phyloP scores from a whole-genome alignment of 257 asterid genomes.

The Vinca minor region DNA sequence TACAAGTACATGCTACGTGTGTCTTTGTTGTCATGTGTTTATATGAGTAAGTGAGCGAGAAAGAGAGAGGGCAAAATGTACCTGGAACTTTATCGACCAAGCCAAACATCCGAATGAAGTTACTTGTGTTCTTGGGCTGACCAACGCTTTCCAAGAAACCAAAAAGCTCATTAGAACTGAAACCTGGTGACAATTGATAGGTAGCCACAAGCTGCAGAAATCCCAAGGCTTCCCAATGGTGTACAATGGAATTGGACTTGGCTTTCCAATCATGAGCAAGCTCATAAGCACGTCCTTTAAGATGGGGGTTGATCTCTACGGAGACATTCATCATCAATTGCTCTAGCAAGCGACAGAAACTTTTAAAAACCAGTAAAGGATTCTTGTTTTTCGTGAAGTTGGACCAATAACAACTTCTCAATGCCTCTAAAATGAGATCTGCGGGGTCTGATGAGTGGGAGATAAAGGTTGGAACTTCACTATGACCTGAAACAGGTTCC shows the following conservation, averaged over 20 bases:
- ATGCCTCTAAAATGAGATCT: conserved; percentile 11
- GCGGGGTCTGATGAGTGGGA: conserved; percentile 8
- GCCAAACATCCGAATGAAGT: conserved; percentile 6
- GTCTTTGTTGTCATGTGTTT: not conserved
- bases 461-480: conserved; percentile 8
- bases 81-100: conserved; percentile 12
- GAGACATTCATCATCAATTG: conserved; percentile 12
- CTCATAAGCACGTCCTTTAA: conserved; percentile 1
- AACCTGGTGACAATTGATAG: not conserved
- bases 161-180: conserved; percentile 4
- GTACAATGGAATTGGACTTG: not conserved
- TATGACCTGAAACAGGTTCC: not conserved
- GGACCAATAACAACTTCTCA: conserved; percentile 6
- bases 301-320: conserved; percentile 3
- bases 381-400: not conserved
- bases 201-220: conserved; percentile 16
- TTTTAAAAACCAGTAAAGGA: not conserved
- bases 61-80: conserved; percentile 5
- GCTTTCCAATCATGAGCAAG: conserved; percentile 12
- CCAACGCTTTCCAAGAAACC: conserved; percentile 12
- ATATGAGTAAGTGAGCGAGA: no score
- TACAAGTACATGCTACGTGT: not conserved
- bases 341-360: conserved; percentile 13
- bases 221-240: conserved; percentile 1
- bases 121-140: conserved; percentile 2